Evolutionary conservation across 2,329 filamentous ascomycete genomes (phyloP).

Genomic region (Penicillium verrucosum): DNA sequence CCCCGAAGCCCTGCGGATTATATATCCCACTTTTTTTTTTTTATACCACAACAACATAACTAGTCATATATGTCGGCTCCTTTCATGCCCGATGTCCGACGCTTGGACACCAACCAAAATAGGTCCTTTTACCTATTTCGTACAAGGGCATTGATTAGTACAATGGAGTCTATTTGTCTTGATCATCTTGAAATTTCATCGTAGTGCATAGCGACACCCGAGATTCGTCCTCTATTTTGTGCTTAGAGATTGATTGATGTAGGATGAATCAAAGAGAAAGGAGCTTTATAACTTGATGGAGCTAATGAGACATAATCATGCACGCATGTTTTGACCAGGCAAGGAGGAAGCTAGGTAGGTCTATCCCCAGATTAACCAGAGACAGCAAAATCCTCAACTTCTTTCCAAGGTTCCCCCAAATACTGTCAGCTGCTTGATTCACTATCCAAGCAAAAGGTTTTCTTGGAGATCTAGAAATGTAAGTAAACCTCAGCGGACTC

Average conservation of each 20-base stretch:
- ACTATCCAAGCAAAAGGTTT: too few species aligned
- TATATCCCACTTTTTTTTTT: not conserved
- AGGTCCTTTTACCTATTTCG: not conserved
- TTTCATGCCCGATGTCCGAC: not conserved
- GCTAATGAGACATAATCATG: not conserved
- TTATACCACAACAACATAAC: too few species aligned
- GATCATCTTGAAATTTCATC: too few species aligned
- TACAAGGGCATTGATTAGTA: not conserved
- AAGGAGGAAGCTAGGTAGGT: not conserved
- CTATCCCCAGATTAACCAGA: not conserved
- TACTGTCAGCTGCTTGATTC: too few species aligned
- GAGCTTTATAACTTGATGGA: not conserved
- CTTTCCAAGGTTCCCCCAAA: too few species aligned
- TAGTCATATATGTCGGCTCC: not conserved
- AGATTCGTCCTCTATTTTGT: too few species aligned
- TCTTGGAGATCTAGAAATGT: too few species aligned
- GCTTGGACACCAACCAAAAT: not conserved
- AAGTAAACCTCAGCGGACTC: too few species aligned
- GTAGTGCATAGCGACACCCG: too few species aligned
- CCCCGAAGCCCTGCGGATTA: not conserved
- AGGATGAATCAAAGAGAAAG: not conserved
- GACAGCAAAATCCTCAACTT: too few species aligned
- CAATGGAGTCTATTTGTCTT: too few species aligned
- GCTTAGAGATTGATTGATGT: too few species aligned
- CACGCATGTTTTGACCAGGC: not conserved